These are phyloP conservation scores for Crinitomyces ghanaensis DNA, from an alignment of 805 yeast species.

Conservation along the genomic window DNA sequence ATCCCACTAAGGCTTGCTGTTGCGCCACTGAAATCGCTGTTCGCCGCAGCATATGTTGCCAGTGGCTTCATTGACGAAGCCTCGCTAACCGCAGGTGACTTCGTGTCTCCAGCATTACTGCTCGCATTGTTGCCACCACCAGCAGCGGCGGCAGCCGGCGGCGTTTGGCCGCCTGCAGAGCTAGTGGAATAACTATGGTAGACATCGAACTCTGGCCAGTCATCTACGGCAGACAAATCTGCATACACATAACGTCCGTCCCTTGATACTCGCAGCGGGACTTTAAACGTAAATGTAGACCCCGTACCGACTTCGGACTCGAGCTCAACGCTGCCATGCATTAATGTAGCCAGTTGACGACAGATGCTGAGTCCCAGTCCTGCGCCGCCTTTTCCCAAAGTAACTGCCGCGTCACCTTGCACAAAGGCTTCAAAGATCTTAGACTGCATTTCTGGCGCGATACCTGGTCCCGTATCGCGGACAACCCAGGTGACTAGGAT, in stretches of 20 bases:
- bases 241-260: constrained; percentile 10
- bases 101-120: constrained; percentile 5
- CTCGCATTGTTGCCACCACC: no score
- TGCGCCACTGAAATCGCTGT: not conserved
- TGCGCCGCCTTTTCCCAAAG: constrained; percentile 90
- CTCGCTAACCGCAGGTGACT: not conserved
- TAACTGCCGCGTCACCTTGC: constrained; percentile 91
- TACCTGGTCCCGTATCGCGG: constrained; percentile 90
- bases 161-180: no score
- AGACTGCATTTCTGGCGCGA: constrained; percentile 67
- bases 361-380: constrained; percentile 88
- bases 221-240: constrained; percentile 7
- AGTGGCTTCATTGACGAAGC: constrained; percentile 1
- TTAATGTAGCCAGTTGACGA: constrained; percentile 77
- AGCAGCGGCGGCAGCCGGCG: no score
- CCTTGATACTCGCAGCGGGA: constrained; percentile 26
- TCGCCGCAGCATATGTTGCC: no score
- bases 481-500: constrained; percentile 66
- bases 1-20: not conserved
- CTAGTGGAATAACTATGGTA: no score
- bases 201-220: constrained; percentile 11
- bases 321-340: constrained; percentile 75
- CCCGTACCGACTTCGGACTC: constrained; percentile 57
- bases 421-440: constrained; percentile 92
- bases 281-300: constrained; percentile 69